Conservation (phyloP, 148 eudicot genomes). For the Rhododendron vialii region DNA sequence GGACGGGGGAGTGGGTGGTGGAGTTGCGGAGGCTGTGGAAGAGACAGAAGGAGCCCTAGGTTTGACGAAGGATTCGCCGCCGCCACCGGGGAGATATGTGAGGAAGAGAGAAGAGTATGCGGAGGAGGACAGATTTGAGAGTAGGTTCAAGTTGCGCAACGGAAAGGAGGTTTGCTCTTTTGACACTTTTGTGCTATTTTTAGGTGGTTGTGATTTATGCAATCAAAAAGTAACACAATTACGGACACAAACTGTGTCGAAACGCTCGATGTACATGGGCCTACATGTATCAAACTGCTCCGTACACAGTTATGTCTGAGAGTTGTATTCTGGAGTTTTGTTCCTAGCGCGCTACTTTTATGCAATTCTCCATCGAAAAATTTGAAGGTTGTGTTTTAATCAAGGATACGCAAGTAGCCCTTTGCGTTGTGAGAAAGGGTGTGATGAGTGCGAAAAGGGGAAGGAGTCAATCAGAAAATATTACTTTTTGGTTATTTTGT, state of each 20-base stretch:
- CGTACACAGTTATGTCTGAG: background rate
- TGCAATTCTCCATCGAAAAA: background rate
- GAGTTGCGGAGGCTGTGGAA: conserved; percentile 6
- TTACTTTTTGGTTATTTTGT: background rate
- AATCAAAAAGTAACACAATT: background rate
- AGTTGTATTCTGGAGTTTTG: background rate
- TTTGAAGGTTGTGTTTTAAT: background rate
- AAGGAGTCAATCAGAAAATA: background rate
- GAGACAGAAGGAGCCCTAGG: conserved; percentile 12
- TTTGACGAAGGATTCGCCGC: background rate
- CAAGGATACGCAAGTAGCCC: background rate
- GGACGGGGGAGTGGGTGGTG: background rate
- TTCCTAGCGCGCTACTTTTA: background rate
- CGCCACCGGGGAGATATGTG: background rate
- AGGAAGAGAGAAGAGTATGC: conserved; percentile 23
- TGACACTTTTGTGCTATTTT: background rate
- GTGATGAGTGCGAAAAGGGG: background rate
- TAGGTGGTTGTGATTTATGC: background rate
- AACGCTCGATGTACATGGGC: background rate
- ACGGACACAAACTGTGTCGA: background rate
- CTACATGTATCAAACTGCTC: background rate
- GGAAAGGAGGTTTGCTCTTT: conserved; percentile 58
- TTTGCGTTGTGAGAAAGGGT: background rate
- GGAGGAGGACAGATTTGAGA: conserved; percentile 30
- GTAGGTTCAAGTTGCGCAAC: conserved; percentile 62